Conservation (phyloP, 331 rosid species). For the Arachis monticola region DNA sequence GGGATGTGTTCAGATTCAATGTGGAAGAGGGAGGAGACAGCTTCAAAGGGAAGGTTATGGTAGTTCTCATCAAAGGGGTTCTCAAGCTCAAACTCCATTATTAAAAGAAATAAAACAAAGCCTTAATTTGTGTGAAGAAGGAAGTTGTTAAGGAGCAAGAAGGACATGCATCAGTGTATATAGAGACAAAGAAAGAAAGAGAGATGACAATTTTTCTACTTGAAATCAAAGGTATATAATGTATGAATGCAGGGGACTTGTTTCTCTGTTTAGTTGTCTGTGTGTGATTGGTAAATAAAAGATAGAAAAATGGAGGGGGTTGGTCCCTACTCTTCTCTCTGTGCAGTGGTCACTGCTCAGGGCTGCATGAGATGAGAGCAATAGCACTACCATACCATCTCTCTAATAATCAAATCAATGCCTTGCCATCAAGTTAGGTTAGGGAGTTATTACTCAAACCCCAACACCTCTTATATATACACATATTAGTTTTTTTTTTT, state of each 20-base stretch:
- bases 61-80: slow-evolving; percentile 70
- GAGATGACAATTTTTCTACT: slow-evolving; percentile 31
- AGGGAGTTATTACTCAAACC: neutral
- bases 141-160: slow-evolving; percentile 33
- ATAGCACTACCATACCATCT: slow-evolving; percentile 13
- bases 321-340: slow-evolving; percentile 46
- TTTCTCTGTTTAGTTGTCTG: slow-evolving; percentile 14
- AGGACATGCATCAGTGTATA: slow-evolving; percentile 42
- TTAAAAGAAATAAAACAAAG: neutral
- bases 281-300: slow-evolving; percentile 42
- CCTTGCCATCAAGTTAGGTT: slow-evolving; percentile 16
- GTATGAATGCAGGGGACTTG: neutral
- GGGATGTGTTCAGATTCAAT: slow-evolving; percentile 86
- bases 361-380: slow-evolving; percentile 10
- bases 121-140: neutral
- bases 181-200: neutral
- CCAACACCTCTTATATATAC: neutral
- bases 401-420: too few species aligned
- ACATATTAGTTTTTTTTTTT: too few species aligned
- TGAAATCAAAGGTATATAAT: slow-evolving; percentile 45
- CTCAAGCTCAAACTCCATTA: slow-evolving; percentile 92
- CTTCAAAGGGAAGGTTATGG: slow-evolving; percentile 51
- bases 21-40: slow-evolving; percentile 65
- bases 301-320: slow-evolving; percentile 34
- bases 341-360: slow-evolving; percentile 21